phyloP scores from a whole-genome alignment of 306 rosid species.

The Acmispon strigosus region DNA sequence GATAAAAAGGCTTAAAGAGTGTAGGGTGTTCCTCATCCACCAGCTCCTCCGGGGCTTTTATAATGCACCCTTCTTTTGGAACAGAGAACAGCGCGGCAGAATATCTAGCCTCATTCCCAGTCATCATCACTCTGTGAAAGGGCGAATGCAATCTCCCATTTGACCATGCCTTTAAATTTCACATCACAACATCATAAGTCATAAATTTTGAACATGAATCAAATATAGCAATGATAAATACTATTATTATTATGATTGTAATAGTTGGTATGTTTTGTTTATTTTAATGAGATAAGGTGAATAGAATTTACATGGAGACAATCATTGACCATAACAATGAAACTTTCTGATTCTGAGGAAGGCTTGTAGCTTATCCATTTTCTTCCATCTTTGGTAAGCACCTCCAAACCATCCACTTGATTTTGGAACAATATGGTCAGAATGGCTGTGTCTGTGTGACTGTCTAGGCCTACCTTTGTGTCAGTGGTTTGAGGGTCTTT shows the following conservation, averaged over 20 bases:
- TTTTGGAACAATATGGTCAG: constrained; percentile 57
- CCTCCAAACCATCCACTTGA: constrained; percentile 58
- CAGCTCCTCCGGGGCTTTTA: constrained; percentile 55
- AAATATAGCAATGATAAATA: too few relatives aligned
- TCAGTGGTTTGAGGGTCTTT: constrained; percentile 47
- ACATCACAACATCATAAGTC: too few relatives aligned
- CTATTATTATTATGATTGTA: too few relatives aligned
- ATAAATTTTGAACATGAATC: too few relatives aligned
- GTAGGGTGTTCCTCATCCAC: constrained; percentile 73
- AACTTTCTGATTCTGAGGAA: constrained; percentile 34
- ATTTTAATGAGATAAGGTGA: too few relatives aligned
- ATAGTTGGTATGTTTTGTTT: too few relatives aligned
- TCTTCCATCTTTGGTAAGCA: constrained; percentile 49
- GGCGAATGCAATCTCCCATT: constrained; percentile 62
- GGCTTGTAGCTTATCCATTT: constrained; percentile 58
- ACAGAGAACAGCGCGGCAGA: constrained; percentile 47
- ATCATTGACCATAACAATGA: constrained; percentile 51
- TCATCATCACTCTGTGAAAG: constrained; percentile 64
- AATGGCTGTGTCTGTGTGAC: constrained; percentile 65
- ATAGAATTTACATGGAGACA: constrained; percentile 40
- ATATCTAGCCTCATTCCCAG: constrained; percentile 57
- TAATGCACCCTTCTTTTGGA: constrained; percentile 44
- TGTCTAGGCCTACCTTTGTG: constrained; percentile 36
- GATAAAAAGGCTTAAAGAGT: constrained; percentile 55
- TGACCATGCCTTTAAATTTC: constrained; percentile 48